Evolutionary conservation across 257 asterid genomes (phyloP), one percentile per base, ranked within the genome.

Genomic region (Nicotiana tomentosiformis): DNA sequence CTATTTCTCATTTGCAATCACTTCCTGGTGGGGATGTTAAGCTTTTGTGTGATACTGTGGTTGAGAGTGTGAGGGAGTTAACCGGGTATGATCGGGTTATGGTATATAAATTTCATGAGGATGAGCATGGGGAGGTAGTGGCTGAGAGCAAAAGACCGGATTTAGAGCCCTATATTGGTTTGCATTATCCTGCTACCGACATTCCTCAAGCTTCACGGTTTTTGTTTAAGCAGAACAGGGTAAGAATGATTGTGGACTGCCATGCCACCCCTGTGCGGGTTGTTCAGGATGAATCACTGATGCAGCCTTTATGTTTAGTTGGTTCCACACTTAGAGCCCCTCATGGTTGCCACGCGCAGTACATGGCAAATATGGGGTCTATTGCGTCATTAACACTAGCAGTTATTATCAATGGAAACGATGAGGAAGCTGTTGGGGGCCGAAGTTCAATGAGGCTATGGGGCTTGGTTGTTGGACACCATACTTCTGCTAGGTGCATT

Each of bases 381-480:
- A 91, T 85, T 49, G 95, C 95, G 5, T 90, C 93, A 10, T 82
- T 91, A 81, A 88, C 89, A 1, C 80, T 91, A 80, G 90, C 95
- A 7, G 93, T 90, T 69, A 88, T 91, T 14, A 89, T 89, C 51
- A 91, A 91, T n/a, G 93, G 91, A 18, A 91, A 83, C 20, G 95
- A 89, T 46, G 95, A 91, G 43, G 92, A 85, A 51, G 90, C 86
- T 16, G 66, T 67, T 66, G 92, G 89, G 66, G 93, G 93, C 23
- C 86, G 91, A 78, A 91, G 91, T 81, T 80, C 93, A 4, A 93
- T 87, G 97, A 90, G 92, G 88, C 92, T 94, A n/a, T 94, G 98
- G 98, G 97, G 97, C 29, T 87, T 94, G 90, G 98, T 94, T 65
- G 97, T 91, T 18, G 96, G 98, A 81, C 98, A 94, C 68, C 98